Evolutionary conservation across 1,284 basidiomycete genomes (phyloP), one percentile per base, ranked within the genome.

Genomic region (Naganishia cerealis): DNA sequence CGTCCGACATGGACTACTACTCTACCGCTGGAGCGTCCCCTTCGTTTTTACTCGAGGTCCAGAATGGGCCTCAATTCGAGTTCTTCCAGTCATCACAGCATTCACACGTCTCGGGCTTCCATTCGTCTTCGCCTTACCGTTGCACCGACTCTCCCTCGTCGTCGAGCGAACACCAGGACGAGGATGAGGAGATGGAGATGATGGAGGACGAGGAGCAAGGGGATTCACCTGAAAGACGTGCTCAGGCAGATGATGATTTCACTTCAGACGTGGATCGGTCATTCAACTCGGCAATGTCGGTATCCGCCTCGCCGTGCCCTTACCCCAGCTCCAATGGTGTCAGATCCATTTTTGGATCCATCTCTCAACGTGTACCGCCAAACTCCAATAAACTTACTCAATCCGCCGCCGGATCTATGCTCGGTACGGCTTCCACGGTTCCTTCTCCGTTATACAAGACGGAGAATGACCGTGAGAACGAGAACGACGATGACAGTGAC

Each of bases 241-340:
- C 24, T 12, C 40, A 56, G n/a, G 57, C 50, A 26, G 66, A 67
- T 18, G 66, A 67, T 33, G 78, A 79, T 57, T 70, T 80, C 9
- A 77, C 78, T 7, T 73, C 74, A 53, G 79, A 80, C 29, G 78
- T 81, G 42, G 79, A 81, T 69, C 76, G 76, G 66, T 80, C 78
- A 4, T 81, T 81, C 76, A 80, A 78, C 73, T 78, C 79, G 50
- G 78, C 78, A 65, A 75, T 81, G 75, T 77, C 76, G 15, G 72
- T 81, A 53, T 73, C 73, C 13, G 66, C 63, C 15, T 68, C 70
- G 48, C 73, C 76, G 43, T 68, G 70, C 24, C 75, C 73, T 18
- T 73, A 74, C 36, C 57, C 69, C 15, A 69, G 63, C 53, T 65
- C 65, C 58, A 76, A 74, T 12, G 75, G 74, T 5, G 18, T 65